Evolutionary conservation across 345 rosid genomes (phyloP), one percentile per base, ranked within the genome.

Genomic region (Bretschneidera sinensis): DNA sequence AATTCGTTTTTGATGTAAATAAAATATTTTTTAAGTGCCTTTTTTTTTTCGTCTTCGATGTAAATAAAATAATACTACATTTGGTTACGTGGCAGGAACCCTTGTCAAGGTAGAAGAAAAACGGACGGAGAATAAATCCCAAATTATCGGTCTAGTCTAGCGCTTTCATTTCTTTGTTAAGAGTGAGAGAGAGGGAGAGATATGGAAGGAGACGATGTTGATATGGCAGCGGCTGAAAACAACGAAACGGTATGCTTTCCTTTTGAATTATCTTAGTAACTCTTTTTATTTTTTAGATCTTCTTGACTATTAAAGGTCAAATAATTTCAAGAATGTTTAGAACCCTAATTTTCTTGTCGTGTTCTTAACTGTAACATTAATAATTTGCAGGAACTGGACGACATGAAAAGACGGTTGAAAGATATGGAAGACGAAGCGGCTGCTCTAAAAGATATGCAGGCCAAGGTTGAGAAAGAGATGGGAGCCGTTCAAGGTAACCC

Each of bases 351-450:
- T n/a, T 39, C 6, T 11, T 48, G 4, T 11, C 2, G 45, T 1
- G 45, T 39, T 39, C 10, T 7, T 11, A 39, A 39, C 45, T 39
- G 45, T 39, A 39, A 14, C 45, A 39, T 39, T 39, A 4, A 39
- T 19, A 47, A 16, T 17, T 52, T 66, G 73, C 71, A 83, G 81
- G 88, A 83, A 35, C 63, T 78, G 49, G 79, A 78, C 51, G 80
- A 74, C 65, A 72, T 76, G 83, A 80, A 83, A 64, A 76, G 63
- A 28, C 72, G 82, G 55, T 74, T 79, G 58, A 78, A 83, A 74
- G 87, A 80, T 71, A 83, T 83, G 83, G 87, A 83, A 60, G 87
- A 75, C n/a, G 83, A 80, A 57, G 81, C 85, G 0, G 74, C 81
- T 59, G 83, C 88, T 59, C 76, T 83, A 11, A 77, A 71, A 34